A percentile compares a stretch with the other conserved stretches of the same genome.
These are phyloP conservation scores for Ogataea saltuana DNA, from an alignment of 805 yeast species.

Conservation along the genomic window DNA sequence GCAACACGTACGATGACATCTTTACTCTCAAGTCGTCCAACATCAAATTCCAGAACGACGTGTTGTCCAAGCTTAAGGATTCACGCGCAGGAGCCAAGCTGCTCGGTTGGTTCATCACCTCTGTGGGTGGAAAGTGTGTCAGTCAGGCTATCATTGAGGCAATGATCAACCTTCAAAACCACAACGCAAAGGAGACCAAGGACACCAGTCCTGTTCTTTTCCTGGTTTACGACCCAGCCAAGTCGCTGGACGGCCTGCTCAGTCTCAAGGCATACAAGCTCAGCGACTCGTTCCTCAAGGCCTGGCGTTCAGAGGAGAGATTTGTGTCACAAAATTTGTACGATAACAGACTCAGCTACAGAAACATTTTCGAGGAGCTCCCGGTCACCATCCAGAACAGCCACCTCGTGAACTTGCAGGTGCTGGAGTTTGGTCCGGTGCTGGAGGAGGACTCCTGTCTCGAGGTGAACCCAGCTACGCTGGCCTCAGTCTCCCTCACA, in stretches of 20 bases:
- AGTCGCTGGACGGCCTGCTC: slow-evolving; percentile 61
- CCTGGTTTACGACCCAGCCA: slow-evolving; percentile 66
- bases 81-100: slow-evolving; percentile 68
- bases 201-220: slow-evolving; percentile 48
- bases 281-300: slow-evolving; percentile 57
- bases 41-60: slow-evolving; percentile 64
- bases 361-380: slow-evolving; percentile 70
- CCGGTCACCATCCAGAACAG: slow-evolving; percentile 67
- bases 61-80: slow-evolving; percentile 59
- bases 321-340: slow-evolving; percentile 67
- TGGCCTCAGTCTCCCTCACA: slow-evolving; percentile 42
- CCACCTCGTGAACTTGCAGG: slow-evolving; percentile 49
- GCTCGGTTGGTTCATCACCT: slow-evolving; percentile 80
- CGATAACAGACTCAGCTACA: slow-evolving; percentile 58
- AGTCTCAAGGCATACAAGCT: slow-evolving; percentile 70
- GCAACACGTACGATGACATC: slow-evolving; percentile 47
- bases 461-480: slow-evolving; percentile 42
- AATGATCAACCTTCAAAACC: slow-evolving; percentile 59
- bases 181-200: slow-evolving; percentile 28
- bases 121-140: slow-evolving; percentile 68
- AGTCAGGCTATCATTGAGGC: slow-evolving; percentile 67
- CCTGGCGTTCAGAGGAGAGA: slow-evolving; percentile 50
- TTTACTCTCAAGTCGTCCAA: slow-evolving; percentile 59
- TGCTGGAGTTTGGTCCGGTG: slow-evolving; percentile 28
- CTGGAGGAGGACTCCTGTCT: slow-evolving; percentile 29